Evolutionary conservation across 2,329 filamentous ascomycete genomes (phyloP).

Genomic region (Calonectria montana): DNA sequence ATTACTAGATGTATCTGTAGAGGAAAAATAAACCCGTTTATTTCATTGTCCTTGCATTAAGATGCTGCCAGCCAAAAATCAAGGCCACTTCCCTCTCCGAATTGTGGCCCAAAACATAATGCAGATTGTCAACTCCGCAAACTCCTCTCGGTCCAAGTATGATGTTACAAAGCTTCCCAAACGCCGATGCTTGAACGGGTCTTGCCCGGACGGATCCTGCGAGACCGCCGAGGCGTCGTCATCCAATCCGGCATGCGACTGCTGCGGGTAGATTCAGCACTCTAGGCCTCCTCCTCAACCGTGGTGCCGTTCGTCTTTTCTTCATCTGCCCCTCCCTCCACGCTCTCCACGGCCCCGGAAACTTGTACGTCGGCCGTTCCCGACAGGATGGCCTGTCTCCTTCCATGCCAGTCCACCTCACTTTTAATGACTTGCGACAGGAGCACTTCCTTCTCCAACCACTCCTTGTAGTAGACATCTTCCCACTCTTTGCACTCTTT

Average conservation of each 20-base stretch:
- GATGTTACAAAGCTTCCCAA: slow-evolving; percentile 30
- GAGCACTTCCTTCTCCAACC: slow-evolving; percentile 83
- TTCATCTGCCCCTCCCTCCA: slow-evolving; percentile 42
- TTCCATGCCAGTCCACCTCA: slow-evolving; percentile 74
- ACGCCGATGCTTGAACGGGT: neutral
- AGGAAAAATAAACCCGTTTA: slow-evolving; percentile 25
- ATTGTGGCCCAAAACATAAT: neutral
- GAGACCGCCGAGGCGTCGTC: slow-evolving; percentile 7
- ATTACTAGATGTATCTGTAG: neutral
- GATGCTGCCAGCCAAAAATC: slow-evolving; percentile 7
- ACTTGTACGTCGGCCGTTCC: slow-evolving; percentile 60
- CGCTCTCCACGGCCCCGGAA: slow-evolving; percentile 45
- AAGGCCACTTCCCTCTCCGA: slow-evolving; percentile 11
- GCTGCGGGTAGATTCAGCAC: slow-evolving; percentile 18
- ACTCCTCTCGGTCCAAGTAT: slow-evolving; percentile 36
- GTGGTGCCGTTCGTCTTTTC: slow-evolving; percentile 26
- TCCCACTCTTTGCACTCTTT: slow-evolving; percentile 76
- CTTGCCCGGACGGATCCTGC: neutral
- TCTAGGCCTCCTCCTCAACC: slow-evolving; percentile 27
- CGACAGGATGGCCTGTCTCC: slow-evolving; percentile 65
- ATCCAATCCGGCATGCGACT: slow-evolving; percentile 12
- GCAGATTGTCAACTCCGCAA: slow-evolving; percentile 37
- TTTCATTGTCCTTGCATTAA: slow-evolving; percentile 27
- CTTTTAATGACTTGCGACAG: slow-evolving; percentile 77
- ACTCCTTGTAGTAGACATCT: slow-evolving; percentile 75